Percentiles rank a stretch among this genome's conserved stretches.
Evolutionary conservation across 371 early-diverging fungal genomes (phyloP).

Genomic region (Parasitella parasitica): DNA sequence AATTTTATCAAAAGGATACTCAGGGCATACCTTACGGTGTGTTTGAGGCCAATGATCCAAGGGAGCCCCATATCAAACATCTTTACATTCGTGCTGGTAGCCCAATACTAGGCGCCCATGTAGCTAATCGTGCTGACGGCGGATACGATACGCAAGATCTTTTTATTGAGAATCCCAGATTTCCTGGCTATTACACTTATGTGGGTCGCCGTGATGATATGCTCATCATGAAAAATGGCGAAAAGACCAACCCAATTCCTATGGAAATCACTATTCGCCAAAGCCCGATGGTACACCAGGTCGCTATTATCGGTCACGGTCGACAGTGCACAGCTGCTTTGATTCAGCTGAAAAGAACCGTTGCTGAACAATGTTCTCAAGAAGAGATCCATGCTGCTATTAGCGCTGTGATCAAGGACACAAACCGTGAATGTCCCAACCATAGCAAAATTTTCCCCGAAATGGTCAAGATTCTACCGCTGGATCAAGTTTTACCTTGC

Average conservation of each 20-base stretch:
- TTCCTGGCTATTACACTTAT: conserved; percentile 20
- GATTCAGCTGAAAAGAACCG: conserved; percentile 20
- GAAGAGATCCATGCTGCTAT: not conserved
- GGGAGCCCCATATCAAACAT: conserved; percentile 14
- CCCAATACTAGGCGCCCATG: conserved; percentile 14
- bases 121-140: conserved; percentile 29
- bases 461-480: conserved; percentile 41
- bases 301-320: conserved; percentile 26
- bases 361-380: not conserved
- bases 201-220: conserved; percentile 38
- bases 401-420: conserved; percentile 24
- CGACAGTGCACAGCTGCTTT: conserved; percentile 31
- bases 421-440: conserved; percentile 31
- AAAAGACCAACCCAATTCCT: conserved; percentile 43
- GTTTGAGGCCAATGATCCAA: conserved; percentile 3
- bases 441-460: conserved; percentile 36
- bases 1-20: not conserved
- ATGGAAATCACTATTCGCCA: conserved; percentile 33
- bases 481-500: conserved; percentile 14
- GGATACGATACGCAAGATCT: conserved; percentile 34
- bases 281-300: conserved; percentile 19
- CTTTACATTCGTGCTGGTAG: conserved; percentile 1
- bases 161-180: conserved; percentile 10
- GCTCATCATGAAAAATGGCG: conserved; percentile 41
- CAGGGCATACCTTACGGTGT: not conserved